A percentile compares a stretch with the other conserved stretches of the same genome.
phyloP scores from a whole-genome alignment of 2,329 filamentous ascomycete species.

The Ascochyta rabiei region DNA sequence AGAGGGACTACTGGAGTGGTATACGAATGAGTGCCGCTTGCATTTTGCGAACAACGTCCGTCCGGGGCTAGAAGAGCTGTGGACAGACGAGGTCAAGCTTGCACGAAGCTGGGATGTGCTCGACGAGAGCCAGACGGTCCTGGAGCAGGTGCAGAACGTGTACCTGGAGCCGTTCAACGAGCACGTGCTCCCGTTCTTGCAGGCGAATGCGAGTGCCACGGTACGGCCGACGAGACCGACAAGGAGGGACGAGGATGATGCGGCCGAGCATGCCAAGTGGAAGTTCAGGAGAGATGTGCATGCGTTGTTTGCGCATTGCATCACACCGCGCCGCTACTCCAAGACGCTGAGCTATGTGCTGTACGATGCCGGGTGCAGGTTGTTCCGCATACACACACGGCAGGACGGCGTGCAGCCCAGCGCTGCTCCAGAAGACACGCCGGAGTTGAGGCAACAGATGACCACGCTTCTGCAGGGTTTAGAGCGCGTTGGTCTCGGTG shows the following conservation, averaged over 20 bases:
- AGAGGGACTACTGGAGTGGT: conserved; percentile 52
- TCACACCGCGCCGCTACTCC: conserved; percentile 58
- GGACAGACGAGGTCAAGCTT: conserved; percentile 36
- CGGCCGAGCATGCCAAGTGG: conserved; percentile 27
- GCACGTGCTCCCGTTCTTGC: conserved; percentile 42
- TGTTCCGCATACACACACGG: conserved; percentile 50
- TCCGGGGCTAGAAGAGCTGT: conserved; percentile 36
- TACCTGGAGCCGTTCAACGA: conserved; percentile 47
- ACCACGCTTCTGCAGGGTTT: conserved; percentile 64
- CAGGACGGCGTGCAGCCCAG: conserved; percentile 31
- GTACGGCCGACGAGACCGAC: conserved; percentile 47
- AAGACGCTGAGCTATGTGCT: conserved; percentile 63
- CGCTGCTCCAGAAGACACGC: conserved; percentile 24
- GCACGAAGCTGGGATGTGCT: conserved; percentile 41
- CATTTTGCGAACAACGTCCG: conserved; percentile 49
- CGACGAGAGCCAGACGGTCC: conserved; percentile 43
- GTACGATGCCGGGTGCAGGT: conserved; percentile 56
- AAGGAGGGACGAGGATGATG: conserved; percentile 32
- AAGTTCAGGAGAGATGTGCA: conserved; percentile 68
- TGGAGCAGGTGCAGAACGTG: conserved; percentile 45
- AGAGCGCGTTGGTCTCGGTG: conserved; percentile 69
- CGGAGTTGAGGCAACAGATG: conserved; percentile 57
- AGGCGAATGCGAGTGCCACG: conserved; percentile 28
- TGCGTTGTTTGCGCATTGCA: conserved; percentile 68
- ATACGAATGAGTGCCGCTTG: conserved; percentile 50